Conservation (phyloP, 148 eudicot species). For the Selenicereus undatus region DNA sequence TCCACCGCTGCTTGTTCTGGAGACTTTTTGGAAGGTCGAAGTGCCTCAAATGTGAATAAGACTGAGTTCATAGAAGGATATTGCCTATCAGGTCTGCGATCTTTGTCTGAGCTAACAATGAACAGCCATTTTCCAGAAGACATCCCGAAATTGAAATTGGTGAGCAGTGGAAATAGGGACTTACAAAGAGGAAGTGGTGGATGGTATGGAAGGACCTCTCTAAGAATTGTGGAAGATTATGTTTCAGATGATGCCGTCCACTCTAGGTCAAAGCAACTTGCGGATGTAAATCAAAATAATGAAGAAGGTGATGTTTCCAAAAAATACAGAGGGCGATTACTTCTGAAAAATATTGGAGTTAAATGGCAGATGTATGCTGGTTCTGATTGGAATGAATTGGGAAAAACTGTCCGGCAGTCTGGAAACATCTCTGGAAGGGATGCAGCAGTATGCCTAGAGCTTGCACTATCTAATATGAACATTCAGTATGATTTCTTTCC, state of each 20-base stretch:
- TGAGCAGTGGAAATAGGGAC: conserved; percentile 30
- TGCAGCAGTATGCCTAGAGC: conserved; percentile 55
- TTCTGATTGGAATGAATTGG: conserved; percentile 69
- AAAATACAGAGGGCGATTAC: conserved; percentile 56
- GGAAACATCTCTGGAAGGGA: conserved; percentile 46
- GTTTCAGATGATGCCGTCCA: conserved; percentile 37
- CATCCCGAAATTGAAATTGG: conserved; percentile 24
- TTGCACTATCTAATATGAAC: conserved; percentile 54
- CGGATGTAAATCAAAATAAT: conserved; percentile 23
- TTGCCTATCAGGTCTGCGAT: conserved; percentile 56
- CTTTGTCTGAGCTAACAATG: conserved; percentile 49
- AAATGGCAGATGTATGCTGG: conserved; percentile 82
- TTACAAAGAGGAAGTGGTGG: conserved; percentile 41
- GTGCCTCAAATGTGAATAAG: conserved; percentile 32
- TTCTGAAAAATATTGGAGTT: conserved; percentile 58
- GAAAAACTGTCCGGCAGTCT: conserved; percentile 30
- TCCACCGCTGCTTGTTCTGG: conserved; percentile 16
- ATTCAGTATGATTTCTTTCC: conserved; percentile 59
- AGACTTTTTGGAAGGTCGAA: conserved; percentile 25
- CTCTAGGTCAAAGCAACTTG: conserved; percentile 26
- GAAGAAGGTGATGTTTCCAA: conserved; percentile 27
- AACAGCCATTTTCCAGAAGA: conserved; percentile 39
- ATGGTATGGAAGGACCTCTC: conserved; percentile 60
- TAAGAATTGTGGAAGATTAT: conserved; percentile 71
- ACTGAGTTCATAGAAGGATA: conserved; percentile 72